These are phyloP conservation scores for Hura crepitans DNA, from an alignment of 441 rosid species.

Conservation along the genomic window DNA sequence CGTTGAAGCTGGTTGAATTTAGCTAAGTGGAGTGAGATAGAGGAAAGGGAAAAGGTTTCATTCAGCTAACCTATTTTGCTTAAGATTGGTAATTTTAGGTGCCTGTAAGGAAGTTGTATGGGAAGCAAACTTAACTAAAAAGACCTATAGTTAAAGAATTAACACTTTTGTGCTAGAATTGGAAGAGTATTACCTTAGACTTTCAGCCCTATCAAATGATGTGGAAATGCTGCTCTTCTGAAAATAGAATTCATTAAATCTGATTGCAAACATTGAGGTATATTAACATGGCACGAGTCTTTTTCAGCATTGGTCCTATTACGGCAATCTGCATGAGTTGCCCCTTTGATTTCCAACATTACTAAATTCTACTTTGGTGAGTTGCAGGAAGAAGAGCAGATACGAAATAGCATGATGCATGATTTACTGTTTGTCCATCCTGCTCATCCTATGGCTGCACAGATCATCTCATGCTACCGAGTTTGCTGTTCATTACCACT, in stretches of 20 bases:
- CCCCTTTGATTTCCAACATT: neutral
- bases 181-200: neutral
- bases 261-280: neutral
- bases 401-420: constrained; percentile 71
- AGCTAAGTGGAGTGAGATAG: neutral
- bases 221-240: neutral
- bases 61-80: neutral
- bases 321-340: neutral
- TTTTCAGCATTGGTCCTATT: too few relatives aligned
- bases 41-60: neutral
- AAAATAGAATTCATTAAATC: neutral
- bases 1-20: neutral
- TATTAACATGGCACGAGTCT: neutral
- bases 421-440: constrained; percentile 74
- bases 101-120: neutral
- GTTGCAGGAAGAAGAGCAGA: constrained; percentile 66
- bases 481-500: constrained; percentile 25
- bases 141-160: neutral
- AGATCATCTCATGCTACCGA: constrained; percentile 42
- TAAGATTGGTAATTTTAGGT: neutral
- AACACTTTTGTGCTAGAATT: neutral
- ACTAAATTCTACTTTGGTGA: constrained; percentile 20
- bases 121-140: too few relatives aligned
- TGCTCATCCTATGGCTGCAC: constrained; percentile 57
- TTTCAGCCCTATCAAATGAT: neutral